phyloP scores from a whole-genome alignment of 768 basidiomycete species.

The Mycena amicta region DNA sequence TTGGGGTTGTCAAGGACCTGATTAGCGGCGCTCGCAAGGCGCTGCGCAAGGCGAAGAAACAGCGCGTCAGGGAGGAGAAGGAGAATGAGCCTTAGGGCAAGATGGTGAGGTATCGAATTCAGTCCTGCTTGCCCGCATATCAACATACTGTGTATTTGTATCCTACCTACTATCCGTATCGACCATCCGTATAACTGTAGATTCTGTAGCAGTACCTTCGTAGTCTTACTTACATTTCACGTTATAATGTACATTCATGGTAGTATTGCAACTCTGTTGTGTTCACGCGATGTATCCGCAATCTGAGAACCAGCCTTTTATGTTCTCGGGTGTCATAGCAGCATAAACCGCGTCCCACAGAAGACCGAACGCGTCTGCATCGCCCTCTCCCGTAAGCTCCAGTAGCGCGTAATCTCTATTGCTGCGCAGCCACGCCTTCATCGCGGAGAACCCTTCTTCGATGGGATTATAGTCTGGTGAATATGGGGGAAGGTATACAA shows the following conservation, averaged over 20 bases:
- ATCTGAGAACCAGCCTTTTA: slow-evolving; percentile 27
- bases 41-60: not conserved
- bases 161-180: not conserved
- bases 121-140: not conserved
- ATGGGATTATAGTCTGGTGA: slow-evolving; percentile 37
- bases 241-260: too few species aligned
- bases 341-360: slow-evolving; percentile 25
- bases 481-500: slow-evolving; percentile 34
- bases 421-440: slow-evolving; percentile 27
- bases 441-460: slow-evolving; percentile 32
- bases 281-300: slow-evolving; percentile 24
- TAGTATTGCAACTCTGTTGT: too few species aligned
- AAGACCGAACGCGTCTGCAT: slow-evolving; percentile 14
- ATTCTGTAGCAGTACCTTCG: not conserved
- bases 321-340: slow-evolving; percentile 23
- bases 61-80: slow-evolving; percentile 5
- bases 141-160: slow-evolving; percentile 1
- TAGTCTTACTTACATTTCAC: slow-evolving; percentile 1
- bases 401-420: slow-evolving; percentile 15
- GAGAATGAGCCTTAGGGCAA: slow-evolving; percentile 3
- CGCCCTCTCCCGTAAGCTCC: slow-evolving; percentile 15
- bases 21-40: not conserved
- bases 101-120: not conserved
- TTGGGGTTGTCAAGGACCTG: not conserved
- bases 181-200: not conserved